Base-by-base conservation (phyloP, 305 asterid species). In the Solanum hybrid region DNA sequence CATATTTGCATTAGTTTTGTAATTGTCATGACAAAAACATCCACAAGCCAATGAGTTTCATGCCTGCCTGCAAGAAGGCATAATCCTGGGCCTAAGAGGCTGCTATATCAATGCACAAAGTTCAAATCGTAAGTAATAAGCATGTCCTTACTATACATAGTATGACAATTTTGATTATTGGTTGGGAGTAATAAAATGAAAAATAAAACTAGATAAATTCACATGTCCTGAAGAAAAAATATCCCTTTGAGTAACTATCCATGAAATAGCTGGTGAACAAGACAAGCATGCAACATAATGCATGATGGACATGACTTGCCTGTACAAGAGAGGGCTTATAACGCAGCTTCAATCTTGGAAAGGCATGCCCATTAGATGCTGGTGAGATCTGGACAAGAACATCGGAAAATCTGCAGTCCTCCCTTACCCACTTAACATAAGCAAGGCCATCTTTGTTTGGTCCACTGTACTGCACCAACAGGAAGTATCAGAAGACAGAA, bases 261-360 rank as follows among this genome's bases (percentile, higher is more conserved):
- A 40, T 26, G 86, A 82, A 82, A 29, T 82, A 29, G 87, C 17
- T 82, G 87, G 72, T 82, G 27, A 82, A 69, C 38, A 36, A 82
- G 38, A 84, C 72, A 84, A 84, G 75, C 73, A 84, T 7, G 29
- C 40, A 17, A 46, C 40, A 84, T 3, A 69, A 85, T 11, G 76
- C 46, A 56, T 60, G 87, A 88, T 46, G 46, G 29, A 46, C 24
- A 82, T 87, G 87, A 89, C 97, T 93, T 92, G 92, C 99, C 99
- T 97, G 99, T 38, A 97, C 99, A 92, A 97, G 99, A 84, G 99
- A 95, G 35, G 99, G 99, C 93, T 97, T 97, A 93, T 96, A 96
- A 1, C 99, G 99, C 90, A 97, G 92, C 93, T 94, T 97, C 93
- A 97, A 89, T 91, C 96, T 95, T 46, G 99, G 99, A 90, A 97